Base-by-base conservation (phyloP, 805 yeast species). In the Wickerhamiella sorbophila region DNA sequence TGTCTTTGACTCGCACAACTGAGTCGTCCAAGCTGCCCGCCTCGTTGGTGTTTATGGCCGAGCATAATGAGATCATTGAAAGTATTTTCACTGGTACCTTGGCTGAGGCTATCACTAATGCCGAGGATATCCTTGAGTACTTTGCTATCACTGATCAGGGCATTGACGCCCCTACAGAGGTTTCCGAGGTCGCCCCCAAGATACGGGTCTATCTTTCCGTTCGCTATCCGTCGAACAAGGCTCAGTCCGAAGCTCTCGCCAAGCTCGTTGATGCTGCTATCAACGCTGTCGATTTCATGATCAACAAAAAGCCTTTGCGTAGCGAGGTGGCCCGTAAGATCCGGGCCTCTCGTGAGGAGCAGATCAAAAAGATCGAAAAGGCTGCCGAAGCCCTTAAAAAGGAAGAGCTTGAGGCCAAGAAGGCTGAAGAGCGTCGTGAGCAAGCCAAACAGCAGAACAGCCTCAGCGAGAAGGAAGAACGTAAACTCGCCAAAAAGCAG, bases 131-230 rank as follows among this genome's bases (percentile, higher is more conserved):
- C 45, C 63, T 91, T 54, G 74, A 76, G 55, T 80, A 59, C 55
- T 57, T 91, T 47, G 78, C 93, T 34, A 69, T 86, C 58, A 84
- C 95, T 40, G 99, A 91, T 61, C 79, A 83, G 61, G 77, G 86
- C 14, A 52, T 62, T n/a, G 79, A 69, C 40, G 80, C 74, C 52
- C 97, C 98, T 36, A 65, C 60, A 35, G 57, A 70, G 29, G 66
- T 46, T 29, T 61, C 66, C 46, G 56, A 52, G 20, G 44, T 54
- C 16, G 45, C 49, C n/a, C 41, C 49, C 26, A 21, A 33, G 31
- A 43, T 49, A 14, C 60, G 71, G 56, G 64, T 82, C 33, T 58
- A 76, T 15, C 60, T 87, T 47, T 70, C 77, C 43, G 55, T 77
- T 48, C 60, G 63, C 35, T 55, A 76, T 47, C 75, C 81, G 32